phyloP scores from a whole-genome alignment of 2,329 filamentous ascomycete species.

The Rutstroemia sydowiana region DNA sequence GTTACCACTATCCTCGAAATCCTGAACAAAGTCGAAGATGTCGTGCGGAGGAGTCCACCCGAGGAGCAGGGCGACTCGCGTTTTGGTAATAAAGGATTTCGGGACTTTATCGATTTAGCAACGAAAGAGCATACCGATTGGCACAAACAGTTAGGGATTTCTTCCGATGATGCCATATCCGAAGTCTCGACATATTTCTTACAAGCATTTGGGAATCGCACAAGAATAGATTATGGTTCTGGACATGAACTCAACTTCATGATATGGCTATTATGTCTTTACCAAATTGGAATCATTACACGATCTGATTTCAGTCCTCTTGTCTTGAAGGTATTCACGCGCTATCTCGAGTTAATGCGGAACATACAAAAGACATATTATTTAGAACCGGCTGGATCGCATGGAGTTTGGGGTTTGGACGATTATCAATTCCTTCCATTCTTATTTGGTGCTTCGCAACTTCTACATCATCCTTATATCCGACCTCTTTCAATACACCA shows the following conservation, averaged over 20 bases:
- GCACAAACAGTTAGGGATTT: constrained; percentile 55
- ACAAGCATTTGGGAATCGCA: constrained; percentile 78
- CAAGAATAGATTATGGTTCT: constrained; percentile 90
- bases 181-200: constrained; percentile 76
- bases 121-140: constrained; percentile 47
- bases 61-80: constrained; percentile 81
- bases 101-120: constrained; percentile 67
- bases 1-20: constrained; percentile 61
- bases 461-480: constrained; percentile 75
- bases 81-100: constrained; percentile 92
- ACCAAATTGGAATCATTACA: constrained; percentile 63
- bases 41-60: constrained; percentile 66
- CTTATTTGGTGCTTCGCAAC: constrained; percentile 85
- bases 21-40: constrained; percentile 59
- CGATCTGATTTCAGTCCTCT: constrained; percentile 63
- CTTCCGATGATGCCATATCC: constrained; percentile 44
- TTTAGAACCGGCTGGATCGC: constrained; percentile 90
- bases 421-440: constrained; percentile 98
- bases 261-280: constrained; percentile 92
- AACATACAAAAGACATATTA: constrained; percentile 87
- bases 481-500: constrained; percentile 81
- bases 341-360: constrained; percentile 83
- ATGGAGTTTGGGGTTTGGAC: constrained; percentile 96
- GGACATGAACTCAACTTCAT: constrained; percentile 97
- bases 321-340: constrained; percentile 69